phyloP scores from a whole-genome alignment of 1,139 yeast species.

The Starmera stellimalicola region DNA sequence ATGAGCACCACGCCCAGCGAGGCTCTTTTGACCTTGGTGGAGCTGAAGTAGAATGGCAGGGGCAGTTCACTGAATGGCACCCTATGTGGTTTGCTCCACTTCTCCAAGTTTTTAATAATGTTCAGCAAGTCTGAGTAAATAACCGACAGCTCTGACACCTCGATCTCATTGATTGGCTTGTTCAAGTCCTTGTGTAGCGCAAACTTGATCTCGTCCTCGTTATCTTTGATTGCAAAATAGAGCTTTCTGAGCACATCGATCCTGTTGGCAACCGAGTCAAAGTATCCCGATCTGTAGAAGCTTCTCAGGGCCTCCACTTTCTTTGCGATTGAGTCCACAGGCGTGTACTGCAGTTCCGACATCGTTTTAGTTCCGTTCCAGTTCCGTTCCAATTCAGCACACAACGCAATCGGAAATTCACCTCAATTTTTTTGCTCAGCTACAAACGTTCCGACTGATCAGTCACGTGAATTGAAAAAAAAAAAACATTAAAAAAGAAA shows the following conservation, averaged over 20 bases:
- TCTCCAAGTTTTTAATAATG: slow-evolving; percentile 48
- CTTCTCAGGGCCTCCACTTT: slow-evolving; percentile 34
- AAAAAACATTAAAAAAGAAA: too few species aligned
- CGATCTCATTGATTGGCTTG: slow-evolving; percentile 54
- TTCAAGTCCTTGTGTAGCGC: slow-evolving; percentile 63
- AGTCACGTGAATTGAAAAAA: too few species aligned
- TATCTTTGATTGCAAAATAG: slow-evolving; percentile 56
- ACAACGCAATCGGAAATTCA: too few species aligned
- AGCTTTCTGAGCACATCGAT: slow-evolving; percentile 58
- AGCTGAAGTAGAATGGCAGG: slow-evolving; percentile 33
- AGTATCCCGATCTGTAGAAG: slow-evolving; percentile 39
- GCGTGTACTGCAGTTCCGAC: slow-evolving; percentile 37
- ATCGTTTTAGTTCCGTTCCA: too few species aligned
- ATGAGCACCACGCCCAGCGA: slow-evolving; percentile 75
- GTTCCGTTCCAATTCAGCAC: too few species aligned
- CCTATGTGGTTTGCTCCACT: slow-evolving; percentile 50
- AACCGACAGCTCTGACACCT: slow-evolving; percentile 44
- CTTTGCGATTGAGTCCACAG: slow-evolving; percentile 38
- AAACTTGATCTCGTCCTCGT: slow-evolving; percentile 41
- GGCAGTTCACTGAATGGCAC: slow-evolving; percentile 33
- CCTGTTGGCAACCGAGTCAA: slow-evolving; percentile 48
- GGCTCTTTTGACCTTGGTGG: slow-evolving; percentile 47
- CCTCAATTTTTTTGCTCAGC: too few species aligned
- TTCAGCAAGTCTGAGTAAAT: slow-evolving; percentile 48
- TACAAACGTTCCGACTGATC: too few species aligned